A percentile compares a stretch with the other conserved stretches of the same genome.
These are phyloP conservation scores for Termitomyces sp. DNA, from an alignment of 768 basidiomycete species.

Conservation along the genomic window DNA sequence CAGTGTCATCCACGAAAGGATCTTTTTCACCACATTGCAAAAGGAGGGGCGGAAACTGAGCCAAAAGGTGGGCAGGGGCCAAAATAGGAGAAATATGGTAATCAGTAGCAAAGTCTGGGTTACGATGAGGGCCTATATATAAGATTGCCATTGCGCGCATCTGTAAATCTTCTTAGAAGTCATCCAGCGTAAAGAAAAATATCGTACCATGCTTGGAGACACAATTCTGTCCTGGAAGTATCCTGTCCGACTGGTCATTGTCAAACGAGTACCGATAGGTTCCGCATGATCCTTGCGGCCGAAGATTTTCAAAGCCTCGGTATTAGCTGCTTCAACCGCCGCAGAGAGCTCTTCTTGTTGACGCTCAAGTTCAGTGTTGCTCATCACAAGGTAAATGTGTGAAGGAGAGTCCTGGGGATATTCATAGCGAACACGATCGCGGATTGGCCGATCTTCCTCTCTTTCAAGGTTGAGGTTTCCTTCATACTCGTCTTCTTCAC, in stretches of 20 bases:
- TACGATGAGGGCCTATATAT: constrained; percentile 90
- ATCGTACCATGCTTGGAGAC: constrained; percentile 89
- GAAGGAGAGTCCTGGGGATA: constrained; percentile 27
- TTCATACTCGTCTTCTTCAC: constrained; percentile 44
- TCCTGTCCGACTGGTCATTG: constrained; percentile 93
- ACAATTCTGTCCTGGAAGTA: constrained; percentile 94
- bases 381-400: constrained; percentile 21
- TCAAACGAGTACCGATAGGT: constrained; percentile 81
- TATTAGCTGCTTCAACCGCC: constrained; percentile 47
- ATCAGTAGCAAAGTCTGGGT: constrained; percentile 92
- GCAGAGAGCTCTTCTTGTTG: constrained; percentile 48
- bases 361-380: constrained; percentile 38
- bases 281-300: constrained; percentile 29
- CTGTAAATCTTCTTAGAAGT: constrained; percentile 35
- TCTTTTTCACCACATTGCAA: constrained; percentile 94
- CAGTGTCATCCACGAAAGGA: constrained; percentile 95
- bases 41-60: constrained; percentile 89
- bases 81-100: constrained; percentile 96
- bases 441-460: constrained; percentile 73
- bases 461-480: constrained; percentile 36
- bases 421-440: constrained; percentile 65
- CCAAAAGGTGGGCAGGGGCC: constrained; percentile 76
- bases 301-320: constrained; percentile 34
- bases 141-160: constrained; percentile 99
- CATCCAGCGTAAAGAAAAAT: neutral